Base-by-base conservation (phyloP, 306 rosid genomes). In the Sesbania bispinosa region DNA sequence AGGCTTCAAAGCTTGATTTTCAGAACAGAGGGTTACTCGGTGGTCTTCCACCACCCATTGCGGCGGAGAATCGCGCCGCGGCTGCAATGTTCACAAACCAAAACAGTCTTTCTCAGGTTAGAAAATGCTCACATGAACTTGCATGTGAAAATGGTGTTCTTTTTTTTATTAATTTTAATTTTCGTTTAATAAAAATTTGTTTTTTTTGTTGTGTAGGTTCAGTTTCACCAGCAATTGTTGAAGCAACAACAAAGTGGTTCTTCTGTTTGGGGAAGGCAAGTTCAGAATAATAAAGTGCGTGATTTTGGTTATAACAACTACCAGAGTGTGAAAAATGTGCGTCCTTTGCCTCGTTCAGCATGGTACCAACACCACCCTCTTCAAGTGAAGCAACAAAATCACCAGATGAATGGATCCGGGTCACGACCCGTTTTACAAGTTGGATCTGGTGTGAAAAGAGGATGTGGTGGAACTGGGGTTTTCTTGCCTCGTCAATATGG, bases 381-480 rank as follows among this genome's bases (percentile, higher is more conserved):
- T 5, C 87, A 81, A n/a, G 77, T 45, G 1, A 83, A 77, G 5
- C 62, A 14, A 0, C 87, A 76, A 2, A 82, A 58, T 16, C 79
- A 76, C 0, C 83, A 32, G 0, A 58, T 24, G 14, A 61, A 4
- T 18, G 73, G 84, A n/a, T 10, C 81, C 15, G 78, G 84, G 39
- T 6, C 61, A 0, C 69, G 88, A 62, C 64, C 85, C 43, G 81
- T 15, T 9, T 67, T 53, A 0, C 78, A 51, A 0, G 69, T 48
- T 18, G 88, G 97, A 73, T 78, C 96, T 53, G 79, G 42, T 24
- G 75, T 10, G 2, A 89, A 86, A 41, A 87, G 84, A 52, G 91
- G 86, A 7, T 87, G 87, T 20, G 82, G 80, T 18, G 97, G 99
- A 5, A 94, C 99, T 0, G 99, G 99, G 19, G 97, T 94, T 3